A percentile compares a stretch with the other conserved stretches of the same genome.
Evolutionary conservation across 805 yeast genomes (phyloP).

Genomic region (Saccharomycopsis schoenii): DNA sequence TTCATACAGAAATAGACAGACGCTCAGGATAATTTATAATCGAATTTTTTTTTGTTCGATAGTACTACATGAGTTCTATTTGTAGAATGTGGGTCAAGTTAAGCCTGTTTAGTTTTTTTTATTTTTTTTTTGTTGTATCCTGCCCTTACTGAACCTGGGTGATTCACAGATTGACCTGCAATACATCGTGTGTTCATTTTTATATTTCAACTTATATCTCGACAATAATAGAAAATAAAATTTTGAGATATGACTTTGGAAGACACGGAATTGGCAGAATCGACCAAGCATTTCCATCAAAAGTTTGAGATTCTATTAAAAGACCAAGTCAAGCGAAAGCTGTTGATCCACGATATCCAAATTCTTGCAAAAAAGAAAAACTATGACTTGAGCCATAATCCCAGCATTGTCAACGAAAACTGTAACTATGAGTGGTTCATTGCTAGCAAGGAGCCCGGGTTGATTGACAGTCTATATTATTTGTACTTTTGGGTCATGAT

Average conservation of each 20-base stretch:
- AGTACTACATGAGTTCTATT: neutral
- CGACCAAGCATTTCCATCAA: neutral
- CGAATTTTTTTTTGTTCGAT: neutral
- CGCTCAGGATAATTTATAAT: neutral
- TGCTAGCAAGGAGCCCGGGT: constrained; percentile 14
- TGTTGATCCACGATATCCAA: constrained; percentile 15
- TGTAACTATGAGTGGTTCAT: constrained; percentile 16
- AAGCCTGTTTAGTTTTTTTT: too few species aligned
- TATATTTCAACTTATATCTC: too few species aligned
- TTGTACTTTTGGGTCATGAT: constrained; percentile 17
- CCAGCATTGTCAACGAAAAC: constrained; percentile 10
- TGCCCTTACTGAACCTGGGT: too few species aligned
- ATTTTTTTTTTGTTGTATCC: too few species aligned
- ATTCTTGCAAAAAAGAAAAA: constrained; percentile 12
- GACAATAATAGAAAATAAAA: too few species aligned
- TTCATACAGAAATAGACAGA: neutral
- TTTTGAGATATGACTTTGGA: neutral
- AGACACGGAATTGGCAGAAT: neutral
- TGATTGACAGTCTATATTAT: constrained; percentile 15
- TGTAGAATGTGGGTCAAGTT: too few species aligned
- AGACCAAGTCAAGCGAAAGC: constrained; percentile 16
- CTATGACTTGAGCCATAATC: constrained; percentile 8
- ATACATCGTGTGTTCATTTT: too few species aligned
- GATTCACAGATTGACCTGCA: too few species aligned
- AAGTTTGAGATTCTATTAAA: constrained; percentile 10